Evolutionary conservation across 805 yeast genomes (phyloP).

Genomic region (Zygoascus ofunaensis): DNA sequence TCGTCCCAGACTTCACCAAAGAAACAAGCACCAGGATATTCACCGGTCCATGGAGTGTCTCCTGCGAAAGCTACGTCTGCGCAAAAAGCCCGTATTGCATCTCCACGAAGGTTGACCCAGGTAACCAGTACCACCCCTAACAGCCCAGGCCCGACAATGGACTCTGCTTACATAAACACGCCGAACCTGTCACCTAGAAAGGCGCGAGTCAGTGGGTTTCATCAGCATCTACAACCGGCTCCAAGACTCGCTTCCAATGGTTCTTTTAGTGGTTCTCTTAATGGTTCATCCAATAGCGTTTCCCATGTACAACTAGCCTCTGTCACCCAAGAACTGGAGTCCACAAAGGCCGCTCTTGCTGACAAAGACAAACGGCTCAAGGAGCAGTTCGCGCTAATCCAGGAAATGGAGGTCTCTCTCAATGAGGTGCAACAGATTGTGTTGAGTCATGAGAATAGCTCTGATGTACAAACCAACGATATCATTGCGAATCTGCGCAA

Average conservation of each 20-base stretch:
- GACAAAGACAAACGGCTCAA: slow-evolving; percentile 29
- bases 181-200: slow-evolving; percentile 1
- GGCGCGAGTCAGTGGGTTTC: slow-evolving; percentile 3
- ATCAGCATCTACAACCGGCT: neutral
- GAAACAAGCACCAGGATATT: too few relatives aligned
- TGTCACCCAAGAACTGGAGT: slow-evolving; percentile 15
- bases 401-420: slow-evolving; percentile 41
- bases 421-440: slow-evolving; percentile 29
- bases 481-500: slow-evolving; percentile 21
- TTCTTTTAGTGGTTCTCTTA: neutral
- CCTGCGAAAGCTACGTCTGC: too few relatives aligned
- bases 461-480: slow-evolving; percentile 13
- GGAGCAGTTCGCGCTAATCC: slow-evolving; percentile 38
- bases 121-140: too few relatives aligned
- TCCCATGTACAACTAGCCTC: neutral
- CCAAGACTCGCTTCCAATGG: neutral
- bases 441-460: slow-evolving; percentile 21
- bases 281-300: neutral
- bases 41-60: too few relatives aligned
- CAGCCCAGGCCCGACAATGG: too few relatives aligned
- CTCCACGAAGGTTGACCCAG: too few relatives aligned
- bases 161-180: too few relatives aligned
- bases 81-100: too few relatives aligned
- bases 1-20: too few relatives aligned
- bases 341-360: slow-evolving; percentile 2